A percentile compares a stretch with the other conserved stretches of the same genome.
Evolutionary conservation across 139 green algal genomes (phyloP).

Genomic region (Picocystis salinarum): DNA sequence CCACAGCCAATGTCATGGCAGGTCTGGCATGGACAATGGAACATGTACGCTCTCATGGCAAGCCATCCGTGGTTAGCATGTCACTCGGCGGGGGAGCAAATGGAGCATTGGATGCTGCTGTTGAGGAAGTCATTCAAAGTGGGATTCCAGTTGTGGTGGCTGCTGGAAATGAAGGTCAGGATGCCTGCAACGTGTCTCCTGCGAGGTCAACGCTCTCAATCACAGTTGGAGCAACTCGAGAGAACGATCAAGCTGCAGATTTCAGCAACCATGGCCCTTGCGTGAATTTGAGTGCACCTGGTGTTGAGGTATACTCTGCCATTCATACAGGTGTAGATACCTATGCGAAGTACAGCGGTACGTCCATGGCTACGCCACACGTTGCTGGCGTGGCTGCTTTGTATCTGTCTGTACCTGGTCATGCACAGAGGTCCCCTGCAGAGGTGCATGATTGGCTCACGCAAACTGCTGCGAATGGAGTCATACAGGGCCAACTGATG

Average conservation of each 20-base stretch:
- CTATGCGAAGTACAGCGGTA: no score
- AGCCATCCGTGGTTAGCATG: slow-evolving; percentile 6
- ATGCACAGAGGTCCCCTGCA: no score
- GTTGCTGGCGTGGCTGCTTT: no score
- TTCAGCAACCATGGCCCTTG: background rate
- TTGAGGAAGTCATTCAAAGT: slow-evolving; percentile 3
- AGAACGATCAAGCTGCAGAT: background rate
- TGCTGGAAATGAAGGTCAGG: slow-evolving; percentile 6
- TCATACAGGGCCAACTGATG: no score
- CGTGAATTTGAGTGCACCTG: background rate
- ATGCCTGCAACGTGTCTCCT: slow-evolving; percentile 6
- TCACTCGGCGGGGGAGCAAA: slow-evolving; percentile 5
- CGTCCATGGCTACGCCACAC: no score
- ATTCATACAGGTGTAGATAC: no score
- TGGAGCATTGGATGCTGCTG: slow-evolving; percentile 1
- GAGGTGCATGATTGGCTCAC: no score
- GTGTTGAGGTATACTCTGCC: no score
- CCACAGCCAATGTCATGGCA: slow-evolving; percentile 4
- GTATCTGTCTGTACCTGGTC: no score
- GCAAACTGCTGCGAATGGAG: no score
- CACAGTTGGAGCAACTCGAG: slow-evolving; percentile 2
- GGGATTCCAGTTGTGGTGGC: slow-evolving; percentile 12
- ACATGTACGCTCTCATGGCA: background rate
- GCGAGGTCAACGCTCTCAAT: slow-evolving; percentile 1
- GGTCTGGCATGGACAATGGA: slow-evolving; percentile 1